Percentiles rank a stretch among this genome's conserved stretches.
Conservation (phyloP, 1,139 yeast species). For the Pichia sp. region DNA sequence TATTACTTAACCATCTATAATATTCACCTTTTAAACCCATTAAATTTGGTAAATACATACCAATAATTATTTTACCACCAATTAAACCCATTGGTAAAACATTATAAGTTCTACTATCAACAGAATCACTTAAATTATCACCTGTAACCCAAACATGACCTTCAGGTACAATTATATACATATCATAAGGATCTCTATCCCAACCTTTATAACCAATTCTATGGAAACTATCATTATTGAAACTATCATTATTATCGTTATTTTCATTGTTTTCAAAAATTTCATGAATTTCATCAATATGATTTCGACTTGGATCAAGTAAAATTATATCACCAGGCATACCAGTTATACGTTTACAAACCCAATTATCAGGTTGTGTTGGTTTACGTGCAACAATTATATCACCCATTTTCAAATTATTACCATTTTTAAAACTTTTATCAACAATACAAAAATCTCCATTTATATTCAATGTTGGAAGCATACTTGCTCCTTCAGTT, state of each 20-base stretch:
- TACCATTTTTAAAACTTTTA: slow-evolving; percentile 53
- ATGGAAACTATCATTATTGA: slow-evolving; percentile 2
- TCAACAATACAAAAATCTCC: slow-evolving; percentile 78
- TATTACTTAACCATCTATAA: slow-evolving; percentile 13
- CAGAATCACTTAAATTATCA: slow-evolving; percentile 80
- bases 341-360: slow-evolving; percentile 89
- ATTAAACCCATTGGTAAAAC: slow-evolving; percentile 83
- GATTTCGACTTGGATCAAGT: slow-evolving; percentile 65
- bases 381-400: slow-evolving; percentile 86
- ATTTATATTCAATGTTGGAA: slow-evolving; percentile 72
- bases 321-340: slow-evolving; percentile 88
- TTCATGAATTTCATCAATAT: slow-evolving; percentile 16
- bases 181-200: slow-evolving; percentile 32
- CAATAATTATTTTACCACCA: slow-evolving; percentile 62
- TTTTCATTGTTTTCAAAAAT: neutral
- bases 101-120: slow-evolving; percentile 85
- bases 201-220: slow-evolving; percentile 18
- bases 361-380: slow-evolving; percentile 76
- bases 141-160: slow-evolving; percentile 99
- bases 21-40: slow-evolving; percentile 15
- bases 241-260: neutral
- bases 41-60: slow-evolving; percentile 23
- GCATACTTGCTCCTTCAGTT: slow-evolving; percentile 91
- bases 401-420: slow-evolving; percentile 69
- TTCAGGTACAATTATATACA: slow-evolving; percentile 62